phyloP scores from a whole-genome alignment of 169 alveolate genomes.

The Plasmodium sp. region DNA sequence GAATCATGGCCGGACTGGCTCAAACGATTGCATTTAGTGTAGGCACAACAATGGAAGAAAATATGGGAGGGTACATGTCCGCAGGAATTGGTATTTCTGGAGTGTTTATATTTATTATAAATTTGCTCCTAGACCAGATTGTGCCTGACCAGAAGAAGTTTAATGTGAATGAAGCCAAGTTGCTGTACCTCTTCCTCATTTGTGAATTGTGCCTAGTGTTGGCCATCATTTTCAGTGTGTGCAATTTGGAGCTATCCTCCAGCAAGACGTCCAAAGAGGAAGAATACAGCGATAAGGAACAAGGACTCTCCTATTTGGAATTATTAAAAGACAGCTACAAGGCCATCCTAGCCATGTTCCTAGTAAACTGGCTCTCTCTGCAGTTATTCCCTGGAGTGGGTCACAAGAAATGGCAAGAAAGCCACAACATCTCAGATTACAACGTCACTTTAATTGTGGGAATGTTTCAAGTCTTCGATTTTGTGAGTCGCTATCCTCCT shows the following conservation, averaged over 20 bases:
- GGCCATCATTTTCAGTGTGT: constrained; percentile 28
- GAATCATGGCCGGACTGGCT: constrained; percentile 46
- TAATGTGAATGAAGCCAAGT: constrained; percentile 9
- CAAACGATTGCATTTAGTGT: constrained; percentile 67
- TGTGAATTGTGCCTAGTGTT: constrained; percentile 33
- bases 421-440: constrained; percentile 18
- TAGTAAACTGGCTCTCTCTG: constrained; percentile 43
- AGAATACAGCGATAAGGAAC: constrained; percentile 13
- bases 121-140: constrained; percentile 35
- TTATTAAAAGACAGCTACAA: constrained; percentile 63
- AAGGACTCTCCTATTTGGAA: constrained; percentile 17
- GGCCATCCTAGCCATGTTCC: constrained; percentile 39
- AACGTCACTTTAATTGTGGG: constrained; percentile 60
- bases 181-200: constrained; percentile 8
- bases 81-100: constrained; percentile 71
- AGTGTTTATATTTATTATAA: constrained; percentile 32
- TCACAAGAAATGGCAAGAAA: constrained; percentile 47
- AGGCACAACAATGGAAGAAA: constrained; percentile 45
- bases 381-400: constrained; percentile 71
- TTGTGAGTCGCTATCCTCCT: constrained; percentile 67
- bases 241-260: constrained; percentile 23
- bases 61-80: constrained; percentile 67
- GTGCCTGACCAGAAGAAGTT: background rate
- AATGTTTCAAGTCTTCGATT: constrained; percentile 75
- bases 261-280: constrained; percentile 1